Base-by-base conservation (phyloP, 2,329 filamentous ascomycete genomes). In the Penicillium concentricum region DNA sequence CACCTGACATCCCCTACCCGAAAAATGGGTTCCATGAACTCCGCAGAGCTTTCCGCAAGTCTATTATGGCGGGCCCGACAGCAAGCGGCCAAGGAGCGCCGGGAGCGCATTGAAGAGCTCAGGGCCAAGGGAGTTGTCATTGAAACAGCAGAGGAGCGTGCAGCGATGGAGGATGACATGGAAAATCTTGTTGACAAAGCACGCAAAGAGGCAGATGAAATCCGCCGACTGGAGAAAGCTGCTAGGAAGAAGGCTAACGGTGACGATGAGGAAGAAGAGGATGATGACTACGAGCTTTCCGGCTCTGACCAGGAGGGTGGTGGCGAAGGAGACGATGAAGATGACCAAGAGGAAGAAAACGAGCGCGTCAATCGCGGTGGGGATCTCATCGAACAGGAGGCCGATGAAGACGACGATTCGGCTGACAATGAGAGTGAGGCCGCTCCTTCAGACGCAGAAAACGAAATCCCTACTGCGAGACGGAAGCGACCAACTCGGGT, bases 101-200 rank as follows among this genome's bases (percentile, higher is more conserved):
- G 90, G 58, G 87, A 90, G 63, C 88, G 88, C 54, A 82, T 97
- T 20, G 86, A 91, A 54, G 82, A 87, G 64, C 82, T 99, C 39
- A 86, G 84, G 67, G 87, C 88, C 12, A 91, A 89, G 73, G 94
- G 94, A 8, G 82, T 97, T 26, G 79, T 88, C 24, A 81, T 97
- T 18, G 88, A 92, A 72, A 96, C 90, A 0, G 85, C 87, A 2
- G 93, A 97, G 73, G 92, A 99, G 72, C 86, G 90, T 20, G 89
- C 92, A 69, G 84, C 85, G 34, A 89, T 96, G 70, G 85, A 91
- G 72, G 86, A 89, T 56, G 86, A 92, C 57, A 86, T 96, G 13
- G 94, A 97, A 65, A 89, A 97, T 67, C 83, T 97, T 58, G 84
- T 97, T 26, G 88, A 93, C 46, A 92, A 88, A 67, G 93, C 92